Evolutionary conservation across 1,139 yeast genomes (phyloP).

Genomic region (Pichia sp.): DNA sequence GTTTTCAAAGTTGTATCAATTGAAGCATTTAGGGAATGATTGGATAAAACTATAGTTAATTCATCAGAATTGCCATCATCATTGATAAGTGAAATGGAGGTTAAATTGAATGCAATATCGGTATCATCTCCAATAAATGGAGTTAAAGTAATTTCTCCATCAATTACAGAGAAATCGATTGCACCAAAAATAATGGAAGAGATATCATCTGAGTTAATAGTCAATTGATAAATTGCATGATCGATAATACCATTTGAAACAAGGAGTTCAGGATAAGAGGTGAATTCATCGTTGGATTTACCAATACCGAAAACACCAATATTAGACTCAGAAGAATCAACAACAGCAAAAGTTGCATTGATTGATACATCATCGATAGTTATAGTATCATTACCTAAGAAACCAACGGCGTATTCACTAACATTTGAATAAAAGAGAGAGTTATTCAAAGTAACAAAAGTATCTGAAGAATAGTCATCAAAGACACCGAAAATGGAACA

Average conservation of each 20-base stretch:
- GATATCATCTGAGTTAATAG: constrained; percentile 24
- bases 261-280: constrained; percentile 32
- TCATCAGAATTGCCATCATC: not conserved
- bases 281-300: constrained; percentile 26
- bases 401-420: constrained; percentile 36
- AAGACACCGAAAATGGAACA: constrained; percentile 43
- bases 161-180: constrained; percentile 41
- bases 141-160: constrained; percentile 37
- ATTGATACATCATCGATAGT: constrained; percentile 35
- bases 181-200: constrained; percentile 50
- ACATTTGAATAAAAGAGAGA: constrained; percentile 39
- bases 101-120: constrained; percentile 13
- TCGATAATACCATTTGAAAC: constrained; percentile 41
- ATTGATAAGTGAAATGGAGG: constrained; percentile 9
- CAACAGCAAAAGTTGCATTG: constrained; percentile 47
- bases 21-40: constrained; percentile 34
- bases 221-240: constrained; percentile 47
- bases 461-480: constrained; percentile 37
- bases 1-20: constrained; percentile 35
- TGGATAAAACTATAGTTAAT: constrained; percentile 28
- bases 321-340: constrained; percentile 40
- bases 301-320: constrained; percentile 58
- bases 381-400: constrained; percentile 35
- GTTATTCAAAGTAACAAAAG: constrained; percentile 36
- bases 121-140: constrained; percentile 33